Evolutionary conservation across 164 flowering plant species (phyloP), one percentile per base, ranked within the genome.

Genomic region (Aristolochia californica): DNA sequence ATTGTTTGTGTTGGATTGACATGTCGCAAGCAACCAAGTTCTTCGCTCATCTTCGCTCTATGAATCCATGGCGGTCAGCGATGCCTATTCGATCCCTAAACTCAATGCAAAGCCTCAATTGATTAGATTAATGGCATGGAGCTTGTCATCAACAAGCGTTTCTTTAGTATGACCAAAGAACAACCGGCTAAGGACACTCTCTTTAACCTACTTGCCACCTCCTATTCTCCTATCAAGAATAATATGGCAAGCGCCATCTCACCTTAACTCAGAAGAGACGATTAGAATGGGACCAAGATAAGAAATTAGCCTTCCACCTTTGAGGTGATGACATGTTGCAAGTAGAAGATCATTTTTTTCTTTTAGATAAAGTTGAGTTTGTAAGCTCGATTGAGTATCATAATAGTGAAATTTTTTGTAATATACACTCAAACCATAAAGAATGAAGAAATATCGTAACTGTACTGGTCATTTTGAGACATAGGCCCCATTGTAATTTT

Each of bases 141-240:
- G 53, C 61, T 66, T 73, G 77, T 76, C 77, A 40, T 63, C 34
- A 48, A 71, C 38, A 45, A 58, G 44, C 62, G 66, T 57, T 67
- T 45, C 53, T 30, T 53, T 43, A 58, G 53, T 72, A 72, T 59
- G 81, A 78, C 83, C 75, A 83, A 71, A 57, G 2, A 59, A 10
- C 54, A 79, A 83, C 82, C 90, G 86, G 86, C 86, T 22, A 57
- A 61, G 64, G 79, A 60, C 83, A 66, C 66, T 74, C 72, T 62
- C 45, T 58, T 77, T 77, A 68, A 84, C 82, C 66, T 78, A 77
- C 66, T 71, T 69, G 50, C 69, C 34, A 62, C 64, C 67, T 24
- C 62, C 48, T 27, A 43, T 22, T 68, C 62, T n/a, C 15, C 20
- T 18, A 25, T 34, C 11, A n/a, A n/a, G n/a, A 26, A 34, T n/a